Evolutionary conservation across 441 rosid genomes (phyloP).

Genomic region (Aleurites moluccanus): DNA sequence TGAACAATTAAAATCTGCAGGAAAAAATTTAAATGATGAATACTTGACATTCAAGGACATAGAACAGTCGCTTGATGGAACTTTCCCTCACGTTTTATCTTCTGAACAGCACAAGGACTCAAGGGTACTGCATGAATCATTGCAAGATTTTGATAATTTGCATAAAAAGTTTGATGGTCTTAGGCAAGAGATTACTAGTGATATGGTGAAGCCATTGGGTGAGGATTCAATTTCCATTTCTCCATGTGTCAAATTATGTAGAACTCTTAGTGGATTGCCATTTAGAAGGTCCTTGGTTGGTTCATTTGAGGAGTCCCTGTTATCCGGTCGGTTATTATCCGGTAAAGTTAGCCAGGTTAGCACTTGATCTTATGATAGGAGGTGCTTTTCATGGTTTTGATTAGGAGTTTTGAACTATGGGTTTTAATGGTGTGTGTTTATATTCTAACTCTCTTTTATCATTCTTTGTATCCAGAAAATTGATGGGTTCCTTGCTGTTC

Average conservation of each 20-base stretch:
- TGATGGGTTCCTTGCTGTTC: conserved; percentile 58
- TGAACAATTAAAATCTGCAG: conserved; percentile 32
- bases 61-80: conserved; percentile 43
- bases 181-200: conserved; percentile 30
- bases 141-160: conserved; percentile 26
- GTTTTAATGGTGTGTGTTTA: not conserved
- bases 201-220: conserved; percentile 24
- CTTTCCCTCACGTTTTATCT: conserved; percentile 31
- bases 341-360: conserved; percentile 53
- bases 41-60: conserved; percentile 41
- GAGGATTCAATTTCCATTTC: conserved; percentile 27
- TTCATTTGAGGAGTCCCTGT: conserved; percentile 65
- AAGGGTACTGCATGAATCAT: conserved; percentile 26
- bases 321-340: conserved; percentile 54
- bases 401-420: not conserved
- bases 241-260: conserved; percentile 32
- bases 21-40: conserved; percentile 33
- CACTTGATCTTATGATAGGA: conserved; percentile 9
- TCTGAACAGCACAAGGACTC: conserved; percentile 28
- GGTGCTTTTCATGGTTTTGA: too few species aligned
- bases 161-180: conserved; percentile 28
- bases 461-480: conserved; percentile 44
- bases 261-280: conserved; percentile 36
- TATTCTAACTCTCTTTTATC: conserved; percentile 8
- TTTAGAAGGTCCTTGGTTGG: conserved; percentile 60